phyloP scores from a whole-genome alignment of 768 basidiomycete genomes.

The Leccinum broughii region DNA sequence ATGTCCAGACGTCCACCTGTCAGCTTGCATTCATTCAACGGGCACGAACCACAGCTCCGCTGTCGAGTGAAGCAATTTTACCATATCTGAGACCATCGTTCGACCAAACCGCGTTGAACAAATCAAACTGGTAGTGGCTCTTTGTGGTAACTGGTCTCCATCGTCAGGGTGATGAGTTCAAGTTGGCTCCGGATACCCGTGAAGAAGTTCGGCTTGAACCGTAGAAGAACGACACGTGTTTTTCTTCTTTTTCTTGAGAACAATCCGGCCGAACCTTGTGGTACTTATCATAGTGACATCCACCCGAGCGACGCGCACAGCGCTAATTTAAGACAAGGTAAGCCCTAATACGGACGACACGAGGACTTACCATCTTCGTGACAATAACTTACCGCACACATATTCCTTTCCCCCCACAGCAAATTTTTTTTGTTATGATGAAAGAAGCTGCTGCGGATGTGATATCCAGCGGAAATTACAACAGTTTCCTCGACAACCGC shows the following conservation, averaged over 20 bases:
- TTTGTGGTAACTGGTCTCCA: slow-evolving; percentile 25
- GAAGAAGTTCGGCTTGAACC: not conserved
- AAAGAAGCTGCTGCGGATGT: not conserved
- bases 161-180: slow-evolving; percentile 1
- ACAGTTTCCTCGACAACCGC: not conserved
- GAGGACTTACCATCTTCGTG: not conserved
- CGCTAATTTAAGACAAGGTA: not conserved
- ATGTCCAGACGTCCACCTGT: not conserved
- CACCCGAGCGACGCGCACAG: not conserved
- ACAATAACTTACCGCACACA: not conserved
- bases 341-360: not conserved
- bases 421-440: not conserved
- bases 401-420: not conserved
- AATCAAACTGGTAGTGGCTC: not conserved
- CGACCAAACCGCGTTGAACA: slow-evolving; percentile 34
- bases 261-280: not conserved
- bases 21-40: not conserved
- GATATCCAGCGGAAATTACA: not conserved
- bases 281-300: too few relatives aligned
- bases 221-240: not conserved
- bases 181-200: not conserved
- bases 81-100: slow-evolving; percentile 38
- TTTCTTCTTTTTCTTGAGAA: not conserved
- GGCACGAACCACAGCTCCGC: slow-evolving; percentile 18
- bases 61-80: slow-evolving; percentile 48